Evolutionary conservation across 305 asterid genomes (phyloP), one percentile per base, ranked within the genome.

Genomic region (Fraxinus angustifolia): DNA sequence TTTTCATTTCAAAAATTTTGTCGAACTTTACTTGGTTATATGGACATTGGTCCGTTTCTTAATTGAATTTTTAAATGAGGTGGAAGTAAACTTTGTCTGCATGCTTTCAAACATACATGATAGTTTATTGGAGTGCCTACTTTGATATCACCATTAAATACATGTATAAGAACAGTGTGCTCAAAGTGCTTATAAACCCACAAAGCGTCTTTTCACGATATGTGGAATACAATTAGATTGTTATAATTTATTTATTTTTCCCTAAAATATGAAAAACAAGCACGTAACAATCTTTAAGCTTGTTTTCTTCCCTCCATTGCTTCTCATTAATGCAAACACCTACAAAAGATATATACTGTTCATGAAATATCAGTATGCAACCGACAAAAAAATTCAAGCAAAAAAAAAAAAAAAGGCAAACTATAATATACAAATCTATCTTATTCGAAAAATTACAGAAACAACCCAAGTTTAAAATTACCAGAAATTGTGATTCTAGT

Each of bases 401-500:
- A 23, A 23, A 23, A 23, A 14, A 68, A 31, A 31, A 33, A 33
- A 33, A n/a, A 45, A 56, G 56, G 28, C 82, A 71, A 42, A 28
- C 70, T 36, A 75, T 76, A 84, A 23, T 56, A 19, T 77, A 80
- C 82, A 76, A 70, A 16, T 38, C 72, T 76, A 38, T 12, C 21
- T 68, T 14, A 14, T 30, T 10, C 26, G 45, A 45, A 31, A 14
- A 14, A 7, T 62, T 62, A 34, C 74, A 60, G 81, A 70, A 45
- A 53, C 45, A 28, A 53, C 35, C 79, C 16, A 75, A 73, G 26
- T 30, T 72, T 36, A 71, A 30, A 35, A 38, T 40, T 60, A 68
- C 36, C 45, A 85, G 38, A 73, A 86, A 65, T 83, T 45, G 58
- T 82, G 68, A 14, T 73, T 73, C 38, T 81, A 79, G 84, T 86